Percentiles rank a stretch among this genome's conserved stretches.
These are phyloP conservation scores for Venturia nashicola DNA, from an alignment of 2,329 filamentous ascomycete species.

Conservation along the genomic window DNA sequence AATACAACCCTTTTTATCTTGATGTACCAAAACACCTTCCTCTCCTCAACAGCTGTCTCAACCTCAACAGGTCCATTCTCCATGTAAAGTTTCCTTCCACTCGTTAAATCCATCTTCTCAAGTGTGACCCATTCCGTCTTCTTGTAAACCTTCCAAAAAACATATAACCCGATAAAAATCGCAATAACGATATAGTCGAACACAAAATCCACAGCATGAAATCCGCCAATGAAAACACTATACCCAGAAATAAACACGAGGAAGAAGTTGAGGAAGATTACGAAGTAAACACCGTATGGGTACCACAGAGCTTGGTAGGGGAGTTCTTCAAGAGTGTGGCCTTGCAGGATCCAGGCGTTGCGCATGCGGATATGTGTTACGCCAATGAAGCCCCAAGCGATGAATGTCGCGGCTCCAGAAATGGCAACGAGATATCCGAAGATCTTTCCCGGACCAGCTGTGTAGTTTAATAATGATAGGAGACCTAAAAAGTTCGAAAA, in stretches of 20 bases:
- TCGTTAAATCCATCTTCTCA: conserved; percentile 29
- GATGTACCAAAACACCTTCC: neutral
- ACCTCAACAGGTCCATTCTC: neutral
- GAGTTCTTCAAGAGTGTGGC: conserved; percentile 21
- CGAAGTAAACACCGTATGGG: conserved; percentile 28
- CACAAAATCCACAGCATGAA: conserved; percentile 25
- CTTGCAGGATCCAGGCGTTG: conserved; percentile 25
- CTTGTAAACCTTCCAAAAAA: conserved; percentile 42
- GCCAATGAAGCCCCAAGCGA: conserved; percentile 33
- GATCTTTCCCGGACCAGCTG: conserved; percentile 23
- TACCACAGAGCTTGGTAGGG: conserved; percentile 28
- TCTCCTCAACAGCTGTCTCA: neutral
- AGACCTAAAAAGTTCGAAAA: conserved; percentile 24
- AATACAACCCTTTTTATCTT: neutral
- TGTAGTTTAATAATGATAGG: conserved; percentile 31
- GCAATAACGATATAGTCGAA: conserved; percentile 28
- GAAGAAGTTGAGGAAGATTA: conserved; percentile 20
- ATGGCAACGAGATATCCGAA: conserved; percentile 33
- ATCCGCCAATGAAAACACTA: conserved; percentile 21
- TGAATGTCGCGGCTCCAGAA: conserved; percentile 31
- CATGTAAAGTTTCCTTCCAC: conserved; percentile 21
- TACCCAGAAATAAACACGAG: conserved; percentile 61
- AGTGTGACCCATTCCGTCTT: conserved; percentile 25
- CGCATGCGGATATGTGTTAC: conserved; percentile 29
- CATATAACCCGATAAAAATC: conserved; percentile 37